Base-by-base conservation (phyloP, 345 rosid genomes). In the Euphorbia peplus region DNA sequence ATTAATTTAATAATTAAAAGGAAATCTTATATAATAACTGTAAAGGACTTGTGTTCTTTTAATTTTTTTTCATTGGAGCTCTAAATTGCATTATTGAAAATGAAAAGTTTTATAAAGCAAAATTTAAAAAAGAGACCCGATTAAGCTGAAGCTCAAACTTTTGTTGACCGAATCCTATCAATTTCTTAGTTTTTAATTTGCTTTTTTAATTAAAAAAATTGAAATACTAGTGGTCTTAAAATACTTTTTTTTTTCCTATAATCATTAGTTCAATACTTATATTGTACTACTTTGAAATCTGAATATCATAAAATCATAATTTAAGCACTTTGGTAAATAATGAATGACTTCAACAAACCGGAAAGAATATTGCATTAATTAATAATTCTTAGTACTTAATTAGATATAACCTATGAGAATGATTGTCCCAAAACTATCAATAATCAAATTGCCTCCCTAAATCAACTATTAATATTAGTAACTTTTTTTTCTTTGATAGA, bases 111-210 rank as follows among this genome's bases (percentile, higher is more conserved):
- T n/a, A n/a, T n/a, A 48, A 47, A 18, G 1, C 15, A 48, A 4
- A 48, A 15, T 28, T 28, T 16, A 18, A 24, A 10, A 25, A 7
- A 24, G 21, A 42, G 35, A 25, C 30, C 26, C 42, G 24, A 18
- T 15, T 3, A 50, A n/a, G 8, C 55, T 64, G 39, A 8, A 35
- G 39, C 39, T 37, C 41, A n/a, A 46, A 22, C n/a, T 18, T 64
- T 64, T n/a, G 42, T 29, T 29, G 44, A 64, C 68, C 56, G 18
- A 54, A n/a, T 9, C 68, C 21, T 14, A 41, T 42, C 4, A n/a
- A 0, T 42, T 26, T n/a, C 41, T 5, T 22, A n/a, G n/a, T n/a
- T n/a, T n/a, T n/a, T n/a, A n/a, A n/a, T n/a, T n/a, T n/a, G n/a
- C n/a, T n/a, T n/a, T n/a, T n/a, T n/a, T n/a, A n/a, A n/a, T n/a